phyloP scores from a whole-genome alignment of 23 red algal species.

The Rhodosorus marinus region DNA sequence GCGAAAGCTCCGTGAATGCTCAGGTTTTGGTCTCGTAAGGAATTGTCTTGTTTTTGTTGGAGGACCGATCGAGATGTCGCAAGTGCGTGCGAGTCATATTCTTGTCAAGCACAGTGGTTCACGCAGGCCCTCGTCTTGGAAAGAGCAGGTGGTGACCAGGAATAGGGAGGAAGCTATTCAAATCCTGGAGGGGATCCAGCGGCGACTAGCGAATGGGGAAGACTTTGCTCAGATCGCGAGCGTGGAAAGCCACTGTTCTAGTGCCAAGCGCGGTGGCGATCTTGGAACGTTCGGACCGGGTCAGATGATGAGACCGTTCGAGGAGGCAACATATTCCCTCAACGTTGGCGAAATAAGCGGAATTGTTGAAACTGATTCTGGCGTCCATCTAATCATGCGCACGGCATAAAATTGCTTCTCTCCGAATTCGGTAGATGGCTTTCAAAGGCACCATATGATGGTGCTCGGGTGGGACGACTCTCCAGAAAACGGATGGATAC shows the following conservation, averaged over 20 bases:
- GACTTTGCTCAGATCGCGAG: constrained; percentile 39
- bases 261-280: constrained; percentile 32
- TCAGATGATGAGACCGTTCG: constrained; percentile 63
- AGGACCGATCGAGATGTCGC: no score
- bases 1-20: no score
- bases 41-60: no score
- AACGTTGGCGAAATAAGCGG: constrained; percentile 52
- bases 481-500: no score
- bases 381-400: constrained; percentile 60
- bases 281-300: constrained; percentile 47
- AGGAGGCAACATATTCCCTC: constrained; percentile 47
- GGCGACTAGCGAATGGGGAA: constrained; percentile 18
- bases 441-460: no score
- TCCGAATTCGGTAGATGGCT: no score
- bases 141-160: constrained; percentile 19
- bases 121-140: constrained; percentile 52
- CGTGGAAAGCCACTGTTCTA: constrained; percentile 54
- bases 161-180: constrained; percentile 25
- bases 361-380: constrained; percentile 52
- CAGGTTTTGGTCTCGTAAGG: no score
- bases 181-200: constrained; percentile 11
- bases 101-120: constrained; percentile 63
- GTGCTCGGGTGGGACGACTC: no score
- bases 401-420: no score
- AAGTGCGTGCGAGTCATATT: constrained; percentile 33